phyloP scores from a whole-genome alignment of 2,329 filamentous ascomycete genomes.

The Xylaria multiplex region DNA sequence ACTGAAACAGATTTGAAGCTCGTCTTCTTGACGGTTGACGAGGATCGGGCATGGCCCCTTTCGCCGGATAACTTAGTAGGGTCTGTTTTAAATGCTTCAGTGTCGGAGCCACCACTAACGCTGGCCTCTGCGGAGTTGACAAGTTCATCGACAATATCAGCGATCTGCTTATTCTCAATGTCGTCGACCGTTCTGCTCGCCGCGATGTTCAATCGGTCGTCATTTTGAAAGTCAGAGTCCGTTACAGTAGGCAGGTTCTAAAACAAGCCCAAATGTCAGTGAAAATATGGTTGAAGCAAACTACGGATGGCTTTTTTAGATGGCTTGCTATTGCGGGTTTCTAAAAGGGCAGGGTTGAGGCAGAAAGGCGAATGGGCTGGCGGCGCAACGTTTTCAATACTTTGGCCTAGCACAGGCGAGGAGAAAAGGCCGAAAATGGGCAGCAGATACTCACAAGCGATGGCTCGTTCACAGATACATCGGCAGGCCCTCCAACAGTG shows the following conservation, averaged over 20 bases:
- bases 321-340: background rate
- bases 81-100: constrained; percentile 73
- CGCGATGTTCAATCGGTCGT: constrained; percentile 53
- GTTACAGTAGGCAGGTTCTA: constrained; percentile 32
- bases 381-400: background rate
- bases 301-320: background rate
- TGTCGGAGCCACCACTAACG: constrained; percentile 79
- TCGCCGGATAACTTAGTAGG: constrained; percentile 65
- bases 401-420: background rate
- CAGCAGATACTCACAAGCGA: constrained; percentile 46
- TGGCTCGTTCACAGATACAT: constrained; percentile 49
- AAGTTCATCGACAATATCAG: constrained; percentile 66
- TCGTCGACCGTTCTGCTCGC: constrained; percentile 66
- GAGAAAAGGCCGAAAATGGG: background rate
- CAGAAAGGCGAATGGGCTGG: constrained; percentile 1
- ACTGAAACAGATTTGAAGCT: constrained; percentile 88
- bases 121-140: constrained; percentile 73
- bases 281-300: background rate
- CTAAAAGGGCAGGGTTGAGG: background rate
- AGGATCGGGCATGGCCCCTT: constrained; percentile 67
- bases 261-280: constrained; percentile 22
- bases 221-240: constrained; percentile 58
- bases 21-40: constrained; percentile 75
- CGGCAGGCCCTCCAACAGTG: constrained; percentile 45
- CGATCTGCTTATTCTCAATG: constrained; percentile 66